A percentile compares a stretch with the other conserved stretches of the same genome.
phyloP scores from a whole-genome alignment of 2,329 filamentous ascomycete genomes.

The Tolypocladium cylindrosporum region DNA sequence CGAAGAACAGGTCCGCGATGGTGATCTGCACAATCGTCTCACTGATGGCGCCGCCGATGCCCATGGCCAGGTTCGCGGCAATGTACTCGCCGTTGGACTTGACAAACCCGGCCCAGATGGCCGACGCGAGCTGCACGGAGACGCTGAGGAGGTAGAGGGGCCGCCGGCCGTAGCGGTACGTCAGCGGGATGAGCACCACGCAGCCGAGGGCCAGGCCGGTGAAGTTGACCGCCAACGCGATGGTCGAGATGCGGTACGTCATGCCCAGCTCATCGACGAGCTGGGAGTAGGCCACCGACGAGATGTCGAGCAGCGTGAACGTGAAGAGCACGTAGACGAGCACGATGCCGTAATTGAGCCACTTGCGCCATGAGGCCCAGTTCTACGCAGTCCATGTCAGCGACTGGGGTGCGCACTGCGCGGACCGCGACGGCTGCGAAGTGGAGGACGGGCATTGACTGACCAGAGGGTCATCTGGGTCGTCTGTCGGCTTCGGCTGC shows the following conservation, averaged over 20 bases:
- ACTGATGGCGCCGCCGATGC: conserved; percentile 26
- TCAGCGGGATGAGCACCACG: conserved; percentile 11
- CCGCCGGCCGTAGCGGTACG: conserved; percentile 13
- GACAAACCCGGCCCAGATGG: conserved; percentile 31
- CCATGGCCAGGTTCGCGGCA: conserved; percentile 24
- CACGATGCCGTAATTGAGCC: background rate
- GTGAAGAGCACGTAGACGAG: background rate
- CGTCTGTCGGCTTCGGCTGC: background rate
- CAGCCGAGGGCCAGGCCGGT: conserved; percentile 11
- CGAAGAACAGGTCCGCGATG: conserved; percentile 20
- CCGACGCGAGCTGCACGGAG: conserved; percentile 22
- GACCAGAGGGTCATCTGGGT: conserved; percentile 1
- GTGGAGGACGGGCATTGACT: background rate
- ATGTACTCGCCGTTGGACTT: conserved; percentile 31
- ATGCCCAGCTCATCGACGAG: background rate
- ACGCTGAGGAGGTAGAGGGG: conserved; percentile 22
- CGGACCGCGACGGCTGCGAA: background rate
- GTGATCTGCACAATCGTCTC: conserved; percentile 29
- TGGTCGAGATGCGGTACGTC: background rate
- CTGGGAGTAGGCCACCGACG: background rate
- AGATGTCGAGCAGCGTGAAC: background rate
- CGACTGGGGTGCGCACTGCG: background rate
- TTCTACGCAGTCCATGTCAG: background rate
- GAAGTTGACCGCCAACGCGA: conserved; percentile 4
- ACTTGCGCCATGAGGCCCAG: conserved; percentile 1